phyloP scores from a whole-genome alignment of 2,329 filamentous ascomycete genomes.

The Phaeosphaeria sp. region DNA sequence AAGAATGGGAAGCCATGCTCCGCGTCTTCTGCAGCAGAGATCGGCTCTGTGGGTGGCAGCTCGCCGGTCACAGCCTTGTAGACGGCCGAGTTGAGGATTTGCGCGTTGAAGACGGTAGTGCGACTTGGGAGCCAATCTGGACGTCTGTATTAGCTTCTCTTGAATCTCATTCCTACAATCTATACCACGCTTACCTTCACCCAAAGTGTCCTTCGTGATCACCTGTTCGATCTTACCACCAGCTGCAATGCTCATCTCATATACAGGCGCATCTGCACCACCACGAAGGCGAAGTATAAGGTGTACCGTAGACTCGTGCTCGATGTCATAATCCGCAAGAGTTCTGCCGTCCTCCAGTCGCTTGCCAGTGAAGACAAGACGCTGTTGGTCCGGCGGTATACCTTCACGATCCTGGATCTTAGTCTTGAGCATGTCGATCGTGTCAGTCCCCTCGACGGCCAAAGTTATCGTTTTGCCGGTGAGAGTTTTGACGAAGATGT shows the following conservation, averaged over 20 bases:
- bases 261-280: slow-evolving; percentile 30
- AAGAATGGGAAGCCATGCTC: slow-evolving; percentile 48
- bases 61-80: slow-evolving; percentile 49
- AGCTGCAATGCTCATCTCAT: slow-evolving; percentile 48
- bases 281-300: slow-evolving; percentile 73
- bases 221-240: slow-evolving; percentile 53
- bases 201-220: slow-evolving; percentile 41
- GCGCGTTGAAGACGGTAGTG: slow-evolving; percentile 48
- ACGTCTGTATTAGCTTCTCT: neutral
- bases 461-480: slow-evolving; percentile 69
- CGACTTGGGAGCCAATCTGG: slow-evolving; percentile 5
- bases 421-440: slow-evolving; percentile 90
- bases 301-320: slow-evolving; percentile 75
- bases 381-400: slow-evolving; percentile 88
- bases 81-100: slow-evolving; percentile 48
- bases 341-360: neutral
- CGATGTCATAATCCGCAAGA: slow-evolving; percentile 74
- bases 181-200: neutral
- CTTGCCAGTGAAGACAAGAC: neutral
- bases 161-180: no score
- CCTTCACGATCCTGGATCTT: slow-evolving; percentile 97
- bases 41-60: slow-evolving; percentile 41
- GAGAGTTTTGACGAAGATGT: slow-evolving; percentile 49
- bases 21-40: slow-evolving; percentile 46
- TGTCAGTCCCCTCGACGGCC: slow-evolving; percentile 73